Percentiles rank a stretch among this genome's conserved stretches.
These are phyloP conservation scores for Bryoerythrophyllum caledonicum DNA, from an alignment of 225 moss, liverwort and hornwort genomes.

Conservation along the genomic window DNA sequence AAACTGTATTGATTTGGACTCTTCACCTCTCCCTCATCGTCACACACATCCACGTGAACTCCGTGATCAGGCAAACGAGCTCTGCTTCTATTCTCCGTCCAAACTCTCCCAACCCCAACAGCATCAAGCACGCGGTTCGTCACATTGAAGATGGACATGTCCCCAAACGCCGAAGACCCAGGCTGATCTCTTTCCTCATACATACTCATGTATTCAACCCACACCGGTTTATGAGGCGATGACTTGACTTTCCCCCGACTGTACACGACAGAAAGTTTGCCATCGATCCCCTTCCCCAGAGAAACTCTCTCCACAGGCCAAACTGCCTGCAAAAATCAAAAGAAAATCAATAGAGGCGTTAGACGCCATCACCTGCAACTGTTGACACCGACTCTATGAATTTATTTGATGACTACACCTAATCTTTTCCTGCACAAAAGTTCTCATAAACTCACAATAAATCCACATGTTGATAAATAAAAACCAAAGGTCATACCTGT, in stretches of 20 bases:
- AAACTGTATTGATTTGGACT: slow-evolving; percentile 20
- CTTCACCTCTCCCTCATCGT: slow-evolving; percentile 28
- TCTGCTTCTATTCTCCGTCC: background rate
- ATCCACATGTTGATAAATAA: background rate
- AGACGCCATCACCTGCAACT: background rate
- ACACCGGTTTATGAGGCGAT: background rate
- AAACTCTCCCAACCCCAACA: slow-evolving; percentile 4
- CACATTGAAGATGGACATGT: slow-evolving; percentile 22
- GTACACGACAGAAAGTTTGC: slow-evolving; percentile 18
- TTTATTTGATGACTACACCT: background rate
- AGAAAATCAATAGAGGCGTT: slow-evolving; percentile 1
- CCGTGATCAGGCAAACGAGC: slow-evolving; percentile 18
- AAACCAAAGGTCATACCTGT: background rate
- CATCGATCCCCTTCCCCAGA: slow-evolving; percentile 26
- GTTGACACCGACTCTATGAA: slow-evolving; percentile 5
- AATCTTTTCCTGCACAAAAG: background rate
- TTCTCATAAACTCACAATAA: slow-evolving; percentile 10
- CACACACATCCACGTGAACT: slow-evolving; percentile 39
- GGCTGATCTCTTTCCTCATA: slow-evolving; percentile 11
- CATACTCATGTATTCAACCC: background rate
- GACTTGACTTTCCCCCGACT: background rate
- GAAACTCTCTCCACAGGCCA: background rate
- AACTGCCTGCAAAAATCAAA: slow-evolving; percentile 18
- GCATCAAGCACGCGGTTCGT: slow-evolving; percentile 25
- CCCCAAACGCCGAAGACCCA: background rate